Percentiles rank a stretch among this genome's conserved stretches.
These are phyloP conservation scores for Fusarium sp. DNA, from an alignment of 2,329 filamentous ascomycete species.

Conservation along the genomic window DNA sequence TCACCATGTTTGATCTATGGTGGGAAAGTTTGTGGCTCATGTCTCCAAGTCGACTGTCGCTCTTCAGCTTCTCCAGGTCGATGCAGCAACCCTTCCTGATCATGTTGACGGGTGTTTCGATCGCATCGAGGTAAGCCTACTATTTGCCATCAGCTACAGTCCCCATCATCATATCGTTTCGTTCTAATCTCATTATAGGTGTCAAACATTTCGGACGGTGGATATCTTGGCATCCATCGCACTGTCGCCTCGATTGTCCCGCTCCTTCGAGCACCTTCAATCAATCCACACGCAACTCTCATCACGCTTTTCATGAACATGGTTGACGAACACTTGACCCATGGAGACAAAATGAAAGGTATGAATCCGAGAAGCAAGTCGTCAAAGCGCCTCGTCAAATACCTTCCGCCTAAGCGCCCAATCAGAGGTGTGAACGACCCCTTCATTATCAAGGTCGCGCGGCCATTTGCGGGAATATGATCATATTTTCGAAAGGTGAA, in stretches of 20 bases:
- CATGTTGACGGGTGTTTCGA: background rate
- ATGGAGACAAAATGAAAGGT: background rate
- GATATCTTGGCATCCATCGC: background rate
- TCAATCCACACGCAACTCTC: conserved; percentile 22
- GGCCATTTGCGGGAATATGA: background rate
- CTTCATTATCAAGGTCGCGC: background rate
- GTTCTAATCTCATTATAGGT: background rate
- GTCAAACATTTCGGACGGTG: conserved; percentile 10
- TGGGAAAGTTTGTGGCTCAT: background rate
- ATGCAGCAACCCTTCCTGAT: background rate
- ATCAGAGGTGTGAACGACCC: background rate
- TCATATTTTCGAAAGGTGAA: background rate
- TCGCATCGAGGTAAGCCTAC: conserved; percentile 5
- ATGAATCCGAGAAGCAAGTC: background rate
- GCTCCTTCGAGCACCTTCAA: background rate
- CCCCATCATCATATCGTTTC: too few species aligned
- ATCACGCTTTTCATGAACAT: conserved; percentile 19
- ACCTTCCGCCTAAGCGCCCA: background rate
- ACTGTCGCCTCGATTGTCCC: background rate
- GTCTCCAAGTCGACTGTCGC: background rate
- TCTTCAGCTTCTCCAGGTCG: background rate
- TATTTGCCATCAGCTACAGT: too few species aligned
- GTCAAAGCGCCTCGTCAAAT: background rate
- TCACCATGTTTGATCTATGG: background rate
- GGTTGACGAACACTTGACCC: background rate